A percentile compares a stretch with the other conserved stretches of the same genome.
Evolutionary conservation across 306 rosid species (phyloP).

Genomic region (Cicer cuneatum): DNA sequence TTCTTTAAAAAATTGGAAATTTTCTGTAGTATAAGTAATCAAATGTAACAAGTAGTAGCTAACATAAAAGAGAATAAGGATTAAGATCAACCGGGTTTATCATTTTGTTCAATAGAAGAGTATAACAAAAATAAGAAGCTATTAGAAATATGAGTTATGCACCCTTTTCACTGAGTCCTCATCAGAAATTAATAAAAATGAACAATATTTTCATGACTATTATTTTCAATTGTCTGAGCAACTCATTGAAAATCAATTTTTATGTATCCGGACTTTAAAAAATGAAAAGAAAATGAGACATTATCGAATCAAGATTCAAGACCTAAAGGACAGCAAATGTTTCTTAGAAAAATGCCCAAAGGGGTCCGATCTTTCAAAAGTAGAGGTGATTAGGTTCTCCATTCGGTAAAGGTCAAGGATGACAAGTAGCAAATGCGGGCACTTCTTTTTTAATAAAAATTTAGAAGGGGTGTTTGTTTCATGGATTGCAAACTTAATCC

Average conservation of each 20-base stretch:
- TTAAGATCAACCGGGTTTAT: conserved; percentile 23
- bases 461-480: too few species aligned
- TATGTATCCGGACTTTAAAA: conserved; percentile 23
- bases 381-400: conserved; percentile 5
- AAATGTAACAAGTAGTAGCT: not conserved
- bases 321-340: not conserved
- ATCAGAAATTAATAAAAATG: conserved; percentile 13
- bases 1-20: not conserved
- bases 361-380: conserved; percentile 19
- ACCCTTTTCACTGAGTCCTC: conserved; percentile 2
- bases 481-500: too few species aligned
- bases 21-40: conserved; percentile 4
- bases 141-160: too few species aligned
- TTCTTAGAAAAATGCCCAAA: conserved; percentile 2
- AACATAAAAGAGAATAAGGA: not conserved
- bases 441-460: not conserved
- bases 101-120: conserved; percentile 19
- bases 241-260: not conserved
- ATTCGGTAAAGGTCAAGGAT: not conserved
- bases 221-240: conserved; percentile 24
- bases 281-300: conserved; percentile 15
- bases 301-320: conserved; percentile 38
- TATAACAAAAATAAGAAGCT: conserved; percentile 6
- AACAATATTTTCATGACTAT: conserved; percentile 23
- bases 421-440: not conserved